phyloP scores from a whole-genome alignment of 768 basidiomycete species.

The Pholiota conissans region DNA sequence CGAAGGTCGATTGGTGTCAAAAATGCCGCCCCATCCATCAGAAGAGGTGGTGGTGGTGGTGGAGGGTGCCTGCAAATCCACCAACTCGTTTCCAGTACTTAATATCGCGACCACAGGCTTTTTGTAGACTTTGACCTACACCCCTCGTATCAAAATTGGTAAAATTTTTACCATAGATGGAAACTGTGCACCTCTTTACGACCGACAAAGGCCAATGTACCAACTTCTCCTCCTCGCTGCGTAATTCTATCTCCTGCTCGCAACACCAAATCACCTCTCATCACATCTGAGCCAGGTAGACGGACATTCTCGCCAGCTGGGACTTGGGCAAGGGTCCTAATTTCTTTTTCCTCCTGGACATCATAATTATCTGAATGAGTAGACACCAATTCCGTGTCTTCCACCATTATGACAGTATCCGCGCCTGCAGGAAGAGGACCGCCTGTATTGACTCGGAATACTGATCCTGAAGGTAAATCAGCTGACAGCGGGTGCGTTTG shows the following conservation, averaged over 20 bases:
- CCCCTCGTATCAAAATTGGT: too few relatives aligned
- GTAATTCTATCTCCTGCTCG: conserved; percentile 60
- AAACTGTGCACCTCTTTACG: conserved; percentile 53
- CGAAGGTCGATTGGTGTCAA: conserved; percentile 86
- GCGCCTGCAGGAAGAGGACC: conserved; percentile 74
- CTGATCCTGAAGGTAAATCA: conserved; percentile 45
- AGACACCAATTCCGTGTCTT: conserved; percentile 80
- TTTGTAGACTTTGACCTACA: conserved; percentile 71
- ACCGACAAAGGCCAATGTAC: conserved; percentile 80
- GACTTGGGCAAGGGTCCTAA: conserved; percentile 66
- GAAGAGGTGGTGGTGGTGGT: background rate
- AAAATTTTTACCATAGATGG: background rate
- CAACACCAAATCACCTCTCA: conserved; percentile 65
- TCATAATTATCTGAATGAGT: conserved; percentile 36
- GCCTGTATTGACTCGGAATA: conserved; percentile 87
- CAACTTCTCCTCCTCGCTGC: conserved; percentile 78
- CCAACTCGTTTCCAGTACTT: conserved; percentile 81
- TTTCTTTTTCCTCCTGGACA: conserved; percentile 65
- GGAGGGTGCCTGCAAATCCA: conserved; percentile 16
- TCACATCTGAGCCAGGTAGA: conserved; percentile 71
- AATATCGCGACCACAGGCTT: conserved; percentile 80
- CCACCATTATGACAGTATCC: conserved; percentile 89
- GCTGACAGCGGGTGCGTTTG: conserved; percentile 48
- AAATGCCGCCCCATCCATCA: conserved; percentile 67
- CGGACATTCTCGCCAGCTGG: conserved; percentile 72